Evolutionary conservation across 1,139 yeast genomes (phyloP).

Genomic region (Torulaspora pretoriensis): DNA sequence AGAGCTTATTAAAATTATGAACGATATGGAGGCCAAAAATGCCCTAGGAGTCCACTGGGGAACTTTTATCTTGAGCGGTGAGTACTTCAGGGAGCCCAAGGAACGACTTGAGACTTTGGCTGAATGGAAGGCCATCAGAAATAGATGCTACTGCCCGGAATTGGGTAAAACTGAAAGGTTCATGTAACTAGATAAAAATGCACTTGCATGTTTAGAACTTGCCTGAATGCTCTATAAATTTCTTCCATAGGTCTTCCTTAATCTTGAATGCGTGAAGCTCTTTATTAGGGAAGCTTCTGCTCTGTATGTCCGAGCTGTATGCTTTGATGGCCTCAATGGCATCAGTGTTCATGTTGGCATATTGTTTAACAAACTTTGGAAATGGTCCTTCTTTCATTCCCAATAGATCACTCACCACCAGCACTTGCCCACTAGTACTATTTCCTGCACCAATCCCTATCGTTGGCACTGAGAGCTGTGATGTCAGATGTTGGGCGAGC

Average conservation of each 20-base stretch:
- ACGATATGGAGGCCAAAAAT: slow-evolving; percentile 54
- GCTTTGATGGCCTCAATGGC: slow-evolving; percentile 51
- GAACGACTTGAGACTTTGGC: slow-evolving; percentile 42
- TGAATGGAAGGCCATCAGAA: slow-evolving; percentile 31
- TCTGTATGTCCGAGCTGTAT: slow-evolving; percentile 58
- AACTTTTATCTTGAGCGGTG: slow-evolving; percentile 83
- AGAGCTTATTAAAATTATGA: slow-evolving; percentile 67
- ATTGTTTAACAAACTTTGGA: slow-evolving; percentile 78
- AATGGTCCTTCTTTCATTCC: slow-evolving; percentile 62
- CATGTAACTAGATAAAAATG: slow-evolving; percentile 19
- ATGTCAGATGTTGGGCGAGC: slow-evolving; percentile 64
- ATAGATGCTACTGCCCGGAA: slow-evolving; percentile 48
- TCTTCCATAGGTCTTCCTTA: slow-evolving; percentile 57
- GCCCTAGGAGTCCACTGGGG: slow-evolving; percentile 96
- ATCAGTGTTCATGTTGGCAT: slow-evolving; percentile 48
- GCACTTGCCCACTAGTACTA: slow-evolving; percentile 78
- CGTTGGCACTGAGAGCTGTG: slow-evolving; percentile 62
- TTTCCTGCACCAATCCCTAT: slow-evolving; percentile 97
- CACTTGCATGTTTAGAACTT: not conserved
- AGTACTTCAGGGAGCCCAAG: slow-evolving; percentile 81
- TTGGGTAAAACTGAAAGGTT: slow-evolving; percentile 50
- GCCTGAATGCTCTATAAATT: slow-evolving; percentile 36
- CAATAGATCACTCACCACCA: slow-evolving; percentile 79
- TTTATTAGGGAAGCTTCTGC: slow-evolving; percentile 54
- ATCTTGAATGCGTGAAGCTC: slow-evolving; percentile 67